Base-by-base conservation (phyloP, 257 asterid species). In the Echium plantagineum region DNA sequence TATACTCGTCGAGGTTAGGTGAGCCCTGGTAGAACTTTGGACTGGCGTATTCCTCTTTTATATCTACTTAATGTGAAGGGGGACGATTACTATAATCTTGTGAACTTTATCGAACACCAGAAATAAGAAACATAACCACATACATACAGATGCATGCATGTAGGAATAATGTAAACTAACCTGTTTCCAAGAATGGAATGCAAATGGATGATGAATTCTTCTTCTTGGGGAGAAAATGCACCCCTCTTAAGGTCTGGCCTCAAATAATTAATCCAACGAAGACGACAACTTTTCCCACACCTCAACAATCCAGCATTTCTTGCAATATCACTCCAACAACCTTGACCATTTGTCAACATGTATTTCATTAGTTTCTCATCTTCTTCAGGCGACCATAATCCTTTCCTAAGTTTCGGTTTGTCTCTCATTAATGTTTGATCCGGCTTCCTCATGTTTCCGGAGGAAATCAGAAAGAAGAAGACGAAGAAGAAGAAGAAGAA, bases 141-240 rank as follows among this genome's bases (percentile, higher is more conserved):
- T n/a, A n/a, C n/a, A n/a, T n/a, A n/a, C n/a, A n/a, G n/a, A 9
- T 35, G 42, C 30, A 26, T 17, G 18, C 18, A 18, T 19, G 8
- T 24, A 18, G 30, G 15, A 70, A 26, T 24, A 15, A 30, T 21
- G 55, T 22, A 24, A 6, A 3, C 0, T 1, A 46, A 87, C 96
- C 95, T 85, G 68, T 89, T 89, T 38, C 96, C 96, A 47, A 89
- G 95, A 80, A 89, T 72, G 76, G 95, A 85, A 67, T 89, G 96
- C 67, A 85, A 62, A 69, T 89, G 96, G 61, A 85, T 26, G 68
- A 89, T 89, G 32, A 82, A 83, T 10, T 85, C 66, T 67, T 89
- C 94, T 74, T 89, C 96, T 52, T 81, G 95, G 24, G 77, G 77
- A 3, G 96, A 85, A 72, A 89, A 80, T 1, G 96, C 96, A 21